These are phyloP conservation scores for Scheffersomyces illinoinensis DNA, from an alignment of 1,139 yeast genomes.

Conservation along the genomic window DNA sequence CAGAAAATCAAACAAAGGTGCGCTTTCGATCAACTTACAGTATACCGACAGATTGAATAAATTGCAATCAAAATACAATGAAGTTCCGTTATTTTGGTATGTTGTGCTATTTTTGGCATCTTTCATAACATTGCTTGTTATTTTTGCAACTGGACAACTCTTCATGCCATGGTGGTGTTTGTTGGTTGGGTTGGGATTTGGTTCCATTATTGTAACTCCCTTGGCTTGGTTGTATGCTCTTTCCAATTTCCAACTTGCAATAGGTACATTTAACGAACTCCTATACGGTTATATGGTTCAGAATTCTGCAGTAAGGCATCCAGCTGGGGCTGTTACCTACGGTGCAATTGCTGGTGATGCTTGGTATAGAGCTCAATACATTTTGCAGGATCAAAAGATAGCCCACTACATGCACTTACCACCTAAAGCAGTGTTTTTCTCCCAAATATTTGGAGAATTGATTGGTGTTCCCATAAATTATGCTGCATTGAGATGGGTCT, in stretches of 20 bases:
- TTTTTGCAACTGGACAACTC: conserved; percentile 37
- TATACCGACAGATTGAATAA: conserved; percentile 42
- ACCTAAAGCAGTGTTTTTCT: conserved; percentile 46
- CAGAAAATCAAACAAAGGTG: conserved; percentile 4
- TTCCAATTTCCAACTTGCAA: conserved; percentile 52
- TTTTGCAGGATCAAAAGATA: conserved; percentile 47
- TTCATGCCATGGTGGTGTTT: conserved; percentile 55
- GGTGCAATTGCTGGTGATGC: conserved; percentile 55
- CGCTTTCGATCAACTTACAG: conserved; percentile 9
- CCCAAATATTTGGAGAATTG: conserved; percentile 50
- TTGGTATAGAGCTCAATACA: conserved; percentile 54
- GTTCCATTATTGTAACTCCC: conserved; percentile 48
- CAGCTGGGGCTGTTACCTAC: conserved; percentile 50
- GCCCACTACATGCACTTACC: conserved; percentile 53
- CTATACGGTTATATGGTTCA: conserved; percentile 49
- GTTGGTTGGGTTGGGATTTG: conserved; percentile 42
- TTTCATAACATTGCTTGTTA: conserved; percentile 31
- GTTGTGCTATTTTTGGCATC: conserved; percentile 31
- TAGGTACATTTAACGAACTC: conserved; percentile 53
- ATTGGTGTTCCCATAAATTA: conserved; percentile 54
- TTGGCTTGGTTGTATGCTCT: conserved; percentile 52
- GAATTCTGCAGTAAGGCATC: conserved; percentile 29
- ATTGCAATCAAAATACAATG: conserved; percentile 35
- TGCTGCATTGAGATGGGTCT: conserved; percentile 47
- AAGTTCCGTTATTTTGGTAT: conserved; percentile 48